Evolutionary conservation across 2,329 filamentous ascomycete species (phyloP).

Genomic region (Exutisphaerella laricina): DNA sequence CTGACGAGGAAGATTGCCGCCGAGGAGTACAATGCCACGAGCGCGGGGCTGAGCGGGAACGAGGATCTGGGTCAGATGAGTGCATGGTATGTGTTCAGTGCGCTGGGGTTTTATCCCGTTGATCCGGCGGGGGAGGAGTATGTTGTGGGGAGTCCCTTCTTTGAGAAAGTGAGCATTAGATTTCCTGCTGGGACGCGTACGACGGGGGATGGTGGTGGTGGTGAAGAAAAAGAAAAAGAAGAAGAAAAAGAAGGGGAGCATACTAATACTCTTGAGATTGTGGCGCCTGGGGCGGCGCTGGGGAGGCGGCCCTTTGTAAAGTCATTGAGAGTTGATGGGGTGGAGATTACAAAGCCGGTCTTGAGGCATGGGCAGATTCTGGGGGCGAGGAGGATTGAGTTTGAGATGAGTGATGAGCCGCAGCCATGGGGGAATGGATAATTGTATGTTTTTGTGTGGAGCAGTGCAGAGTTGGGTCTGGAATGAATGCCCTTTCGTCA

Average conservation of each 20-base stretch:
- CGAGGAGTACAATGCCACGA: constrained; percentile 44
- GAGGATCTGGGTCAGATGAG: constrained; percentile 50
- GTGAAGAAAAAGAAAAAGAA: constrained; percentile 32
- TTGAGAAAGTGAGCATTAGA: constrained; percentile 40
- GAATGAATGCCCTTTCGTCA: too few relatives aligned
- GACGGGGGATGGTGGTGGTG: constrained; percentile 25
- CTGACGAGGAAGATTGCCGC: constrained; percentile 37
- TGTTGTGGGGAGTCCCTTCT: constrained; percentile 43
- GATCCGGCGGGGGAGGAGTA: constrained; percentile 45
- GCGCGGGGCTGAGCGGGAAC: constrained; percentile 44
- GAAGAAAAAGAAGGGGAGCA: too few relatives aligned
- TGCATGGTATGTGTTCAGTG: constrained; percentile 46
- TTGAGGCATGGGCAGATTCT: constrained; percentile 41
- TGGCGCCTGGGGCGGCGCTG: constrained; percentile 37
- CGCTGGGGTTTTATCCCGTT: constrained; percentile 45
- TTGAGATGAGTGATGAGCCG: constrained; percentile 43
- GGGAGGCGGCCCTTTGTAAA: constrained; percentile 42
- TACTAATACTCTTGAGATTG: too few relatives aligned
- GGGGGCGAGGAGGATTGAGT: constrained; percentile 36
- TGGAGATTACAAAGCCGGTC: constrained; percentile 31
- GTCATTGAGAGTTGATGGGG: constrained; percentile 40
- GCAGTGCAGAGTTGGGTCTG: neutral
- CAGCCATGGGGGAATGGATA: constrained; percentile 30
- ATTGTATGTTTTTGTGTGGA: neutral
- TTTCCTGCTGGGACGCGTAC: constrained; percentile 34